Evolutionary conservation across 192 early-diverging fungal species (phyloP).

Genomic region (Backusella australiensis): DNA sequence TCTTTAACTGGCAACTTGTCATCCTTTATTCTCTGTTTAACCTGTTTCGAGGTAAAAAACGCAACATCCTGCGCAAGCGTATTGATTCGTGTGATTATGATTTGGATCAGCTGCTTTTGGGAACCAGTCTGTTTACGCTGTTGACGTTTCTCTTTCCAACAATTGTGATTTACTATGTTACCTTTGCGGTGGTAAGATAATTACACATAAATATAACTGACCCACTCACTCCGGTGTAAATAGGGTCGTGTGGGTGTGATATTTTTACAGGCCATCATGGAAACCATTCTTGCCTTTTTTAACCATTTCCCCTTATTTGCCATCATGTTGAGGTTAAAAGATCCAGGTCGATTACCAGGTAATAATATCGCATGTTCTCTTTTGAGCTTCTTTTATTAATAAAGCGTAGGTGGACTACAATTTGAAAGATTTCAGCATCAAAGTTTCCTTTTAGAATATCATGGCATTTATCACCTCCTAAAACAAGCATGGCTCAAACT

Average conservation of each 20-base stretch:
- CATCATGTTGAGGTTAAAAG: slow-evolving; percentile 83
- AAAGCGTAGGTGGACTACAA: slow-evolving; percentile 27
- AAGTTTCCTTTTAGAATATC: slow-evolving; percentile 19
- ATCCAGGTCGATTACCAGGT: slow-evolving; percentile 86
- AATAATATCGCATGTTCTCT: slow-evolving; percentile 27
- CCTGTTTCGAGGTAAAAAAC: slow-evolving; percentile 86
- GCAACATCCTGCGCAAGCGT: slow-evolving; percentile 86
- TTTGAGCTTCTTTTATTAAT: slow-evolving; percentile 27
- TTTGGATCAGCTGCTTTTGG: slow-evolving; percentile 91
- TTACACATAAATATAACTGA: no score
- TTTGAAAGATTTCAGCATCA: slow-evolving; percentile 31
- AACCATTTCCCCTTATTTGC: slow-evolving; percentile 98
- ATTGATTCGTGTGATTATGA: slow-evolving; percentile 94
- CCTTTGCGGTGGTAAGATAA: slow-evolving; percentile 73
- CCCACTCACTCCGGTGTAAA: no score
- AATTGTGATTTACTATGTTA: slow-evolving; percentile 87
- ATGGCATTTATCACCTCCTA: background rate
- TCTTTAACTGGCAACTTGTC: slow-evolving; percentile 91
- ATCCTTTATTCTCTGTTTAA: slow-evolving; percentile 88
- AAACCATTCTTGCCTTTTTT: slow-evolving; percentile 83
- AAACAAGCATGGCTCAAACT: slow-evolving; percentile 8
- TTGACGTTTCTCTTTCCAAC: slow-evolving; percentile 96
- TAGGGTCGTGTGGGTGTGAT: slow-evolving; percentile 81
- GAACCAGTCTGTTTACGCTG: slow-evolving; percentile 91
- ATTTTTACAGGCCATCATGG: slow-evolving; percentile 74